Evolutionary conservation across 208 protist genomes (phyloP), one percentile per base, ranked within the genome.

Genomic region (Crithidia expoeki): DNA sequence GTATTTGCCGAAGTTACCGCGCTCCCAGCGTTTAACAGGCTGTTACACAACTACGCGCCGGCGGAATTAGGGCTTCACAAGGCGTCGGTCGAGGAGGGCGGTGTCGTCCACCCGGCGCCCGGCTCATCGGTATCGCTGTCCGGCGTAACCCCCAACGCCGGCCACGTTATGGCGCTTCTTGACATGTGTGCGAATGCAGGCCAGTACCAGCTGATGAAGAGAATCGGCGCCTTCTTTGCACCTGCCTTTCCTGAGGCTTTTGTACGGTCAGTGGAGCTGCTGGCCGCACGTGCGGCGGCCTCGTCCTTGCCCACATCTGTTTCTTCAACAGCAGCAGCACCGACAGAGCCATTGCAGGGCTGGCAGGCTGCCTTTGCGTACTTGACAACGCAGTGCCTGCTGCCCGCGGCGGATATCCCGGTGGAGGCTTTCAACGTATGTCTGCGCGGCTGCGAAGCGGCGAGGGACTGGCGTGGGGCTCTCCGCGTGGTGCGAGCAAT

Each of bases 371-470:
- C 77, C 21, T 74, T 81, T 30, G 52, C 75, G 52, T 92, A 84
- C 73, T 40, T 89, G 50, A 78, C 60, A 32, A 52, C 40, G 51
- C 70, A 62, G 47, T 78, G 62, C 21, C 49, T 74, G 17, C 42
- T 85, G 33, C 72, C 76, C 2, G 74, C 75, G 5, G 63, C 72
- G n/a, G 77, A 85, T 34, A 62, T 92, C 19, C 78, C 90, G 11
- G 86, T 91, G 40, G 87, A 90, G 40, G 86, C 80, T 33, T 94
- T 89, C 75, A 92, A 94, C 64, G 85, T 75, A 16, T 83, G 78
- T 44, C 56, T 96, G 33, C 25, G 79, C 30, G 81, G 77, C 12
- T 96, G 89, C 66, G 87, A 93, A 68, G 67, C 40, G n/a, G 65
- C 57, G 28, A 65, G 75, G 68, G 86, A 96, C 70, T 94, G 87